phyloP scores from a whole-genome alignment of 306 rosid genomes.

The Pterocarpus macrocarpus region DNA sequence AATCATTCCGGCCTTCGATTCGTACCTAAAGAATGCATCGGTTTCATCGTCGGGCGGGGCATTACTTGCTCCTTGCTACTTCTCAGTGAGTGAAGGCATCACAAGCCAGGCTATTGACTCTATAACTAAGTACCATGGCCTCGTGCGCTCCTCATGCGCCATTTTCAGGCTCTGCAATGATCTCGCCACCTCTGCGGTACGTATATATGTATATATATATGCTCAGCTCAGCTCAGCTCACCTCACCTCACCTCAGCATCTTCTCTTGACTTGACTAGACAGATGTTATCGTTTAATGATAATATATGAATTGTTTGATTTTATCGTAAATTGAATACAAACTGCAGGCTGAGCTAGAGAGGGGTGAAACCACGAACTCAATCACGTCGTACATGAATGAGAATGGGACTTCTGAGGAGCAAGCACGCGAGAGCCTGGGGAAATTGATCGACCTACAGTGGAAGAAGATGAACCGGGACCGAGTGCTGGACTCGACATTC shows the following conservation, averaged over 20 bases:
- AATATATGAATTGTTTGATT: too few relatives aligned
- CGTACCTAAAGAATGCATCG: slow-evolving; percentile 53
- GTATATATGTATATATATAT: too few relatives aligned
- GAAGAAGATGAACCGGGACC: slow-evolving; percentile 57
- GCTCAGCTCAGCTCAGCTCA: too few relatives aligned
- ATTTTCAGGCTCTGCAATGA: slow-evolving; percentile 62
- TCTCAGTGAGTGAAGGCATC: slow-evolving; percentile 28
- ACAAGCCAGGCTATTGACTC: slow-evolving; percentile 36
- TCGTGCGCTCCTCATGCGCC: slow-evolving; percentile 47
- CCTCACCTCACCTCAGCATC: too few relatives aligned
- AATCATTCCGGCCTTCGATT: slow-evolving; percentile 38
- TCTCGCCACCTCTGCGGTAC: slow-evolving; percentile 47
- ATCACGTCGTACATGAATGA: slow-evolving; percentile 41
- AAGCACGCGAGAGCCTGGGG: slow-evolving; percentile 25
- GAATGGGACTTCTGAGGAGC: slow-evolving; percentile 32
- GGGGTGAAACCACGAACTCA: slow-evolving; percentile 59
- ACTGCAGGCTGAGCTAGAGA: slow-evolving; percentile 54
- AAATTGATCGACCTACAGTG: slow-evolving; percentile 47
- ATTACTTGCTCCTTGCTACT: slow-evolving; percentile 48
- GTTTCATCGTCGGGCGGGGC: slow-evolving; percentile 47
- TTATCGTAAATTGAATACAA: too few relatives aligned
- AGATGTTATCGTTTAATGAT: too few relatives aligned
- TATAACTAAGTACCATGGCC: slow-evolving; percentile 37
- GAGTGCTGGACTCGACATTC: slow-evolving; percentile 9
- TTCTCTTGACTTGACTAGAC: too few relatives aligned